Conservation (phyloP, 75 land plant genomes). For the Pinus albicaulis region DNA sequence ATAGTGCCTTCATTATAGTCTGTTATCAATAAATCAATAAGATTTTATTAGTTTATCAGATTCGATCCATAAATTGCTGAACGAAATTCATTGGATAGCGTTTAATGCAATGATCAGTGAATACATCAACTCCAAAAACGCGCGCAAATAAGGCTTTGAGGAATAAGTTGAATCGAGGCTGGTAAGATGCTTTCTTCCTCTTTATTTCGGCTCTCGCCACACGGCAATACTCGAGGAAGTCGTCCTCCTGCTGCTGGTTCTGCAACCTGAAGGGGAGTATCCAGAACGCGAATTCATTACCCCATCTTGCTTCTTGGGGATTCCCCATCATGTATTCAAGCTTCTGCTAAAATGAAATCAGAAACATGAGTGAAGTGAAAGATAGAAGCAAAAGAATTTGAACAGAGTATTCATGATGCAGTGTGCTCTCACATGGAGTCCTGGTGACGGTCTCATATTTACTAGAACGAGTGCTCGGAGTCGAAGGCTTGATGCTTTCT, state of each 20-base stretch:
- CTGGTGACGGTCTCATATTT: slow-evolving; percentile 38
- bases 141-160: slow-evolving; percentile 31
- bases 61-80: too few species aligned
- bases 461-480: slow-evolving; percentile 30
- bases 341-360: slow-evolving; percentile 19
- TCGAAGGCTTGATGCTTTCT: slow-evolving; percentile 3
- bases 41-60: not conserved
- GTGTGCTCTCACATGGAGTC: slow-evolving; percentile 26
- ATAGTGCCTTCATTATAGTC: not conserved
- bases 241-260: not conserved
- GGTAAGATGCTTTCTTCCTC: slow-evolving; percentile 66
- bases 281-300: slow-evolving; percentile 32
- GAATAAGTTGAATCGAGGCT: slow-evolving; percentile 41
- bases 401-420: too few species aligned
- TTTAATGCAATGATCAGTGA: too few species aligned
- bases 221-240: slow-evolving; percentile 59
- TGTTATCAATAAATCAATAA: not conserved
- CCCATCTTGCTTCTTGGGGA: slow-evolving; percentile 33
- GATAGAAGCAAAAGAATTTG: too few species aligned
- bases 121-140: slow-evolving; percentile 60
- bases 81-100: too few species aligned
- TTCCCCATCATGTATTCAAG: slow-evolving; percentile 31
- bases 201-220: slow-evolving; percentile 38
- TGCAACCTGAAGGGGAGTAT: slow-evolving; percentile 20
- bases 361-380: too few species aligned